Base-by-base conservation (phyloP, 2,329 filamentous ascomycete genomes). In the Stachybotrys elegans region DNA sequence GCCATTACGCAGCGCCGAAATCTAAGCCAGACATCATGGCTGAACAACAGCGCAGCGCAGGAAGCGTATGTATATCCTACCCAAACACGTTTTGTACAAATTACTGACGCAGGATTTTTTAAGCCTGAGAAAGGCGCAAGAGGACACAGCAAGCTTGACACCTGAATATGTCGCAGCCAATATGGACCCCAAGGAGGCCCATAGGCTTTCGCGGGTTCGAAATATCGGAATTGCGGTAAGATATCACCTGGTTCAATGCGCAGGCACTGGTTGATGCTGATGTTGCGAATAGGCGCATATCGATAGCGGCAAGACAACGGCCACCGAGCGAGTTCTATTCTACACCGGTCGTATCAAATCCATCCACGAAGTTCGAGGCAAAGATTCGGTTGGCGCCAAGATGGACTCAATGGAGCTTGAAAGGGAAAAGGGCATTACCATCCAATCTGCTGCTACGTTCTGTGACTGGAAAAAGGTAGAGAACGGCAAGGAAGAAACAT, bases 371-470 rank as follows among this genome's bases (percentile, higher is more conserved):
- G 93, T 98, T 35, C 82, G 93, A 60, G 90, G 90, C 47, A 91
- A 92, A 62, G 93, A 98, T 76, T 81, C 87, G 27, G 90, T 96
- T 32, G 93, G 93, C 52, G 93, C 93, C 48, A 98, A 98, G 75
- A 98, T 98, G 93, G 93, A 98, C 73, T 96, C 91, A 21, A 98
- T 98, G 93, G 93, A 98, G 57, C 76, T 98, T 55, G 93, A 98
- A 71, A 80, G 93, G 68, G 93, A 97, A 67, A 95, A 96, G 74
- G 93, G 93, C 58, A 98, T 98, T 65, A 98, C 93, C 46, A 98
- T 98, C 60, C 92, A 98, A 68, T 97, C 92, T 55, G 93, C 93
- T 11, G 93, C 93, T 20, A 98, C 93, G 1, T 98, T 95, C 66
- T 95, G 89, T 67, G 91, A 98, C 69, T 98, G 93, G 93, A 72